phyloP scores from a whole-genome alignment of 2,329 filamentous ascomycete genomes.

The Pseudogymnoascus sp. region DNA sequence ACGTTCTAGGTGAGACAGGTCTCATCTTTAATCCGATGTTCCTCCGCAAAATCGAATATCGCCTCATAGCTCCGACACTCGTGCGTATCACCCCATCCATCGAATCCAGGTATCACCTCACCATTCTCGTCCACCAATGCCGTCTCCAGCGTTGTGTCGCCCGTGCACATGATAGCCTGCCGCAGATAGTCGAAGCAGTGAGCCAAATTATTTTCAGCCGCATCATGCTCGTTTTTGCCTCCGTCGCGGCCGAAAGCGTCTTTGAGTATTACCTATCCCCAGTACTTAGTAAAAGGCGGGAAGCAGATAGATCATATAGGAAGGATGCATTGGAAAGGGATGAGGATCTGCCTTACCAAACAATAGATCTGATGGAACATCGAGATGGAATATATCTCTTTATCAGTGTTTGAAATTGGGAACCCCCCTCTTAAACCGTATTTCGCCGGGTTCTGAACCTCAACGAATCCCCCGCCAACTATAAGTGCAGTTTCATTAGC shows the following conservation, averaged over 20 bases:
- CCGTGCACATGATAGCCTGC: constrained; percentile 16
- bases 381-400: background rate
- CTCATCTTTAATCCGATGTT: background rate
- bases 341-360: background rate
- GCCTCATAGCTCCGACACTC: background rate
- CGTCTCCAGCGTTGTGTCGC: constrained; percentile 28
- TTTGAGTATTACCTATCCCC: background rate
- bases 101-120: background rate
- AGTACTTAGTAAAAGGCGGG: background rate
- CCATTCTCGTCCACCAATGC: constrained; percentile 15
- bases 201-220: constrained; percentile 10
- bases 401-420: background rate
- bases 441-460: background rate
- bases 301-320: background rate
- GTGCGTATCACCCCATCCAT: background rate
- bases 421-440: background rate
- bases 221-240: background rate
- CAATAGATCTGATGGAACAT: background rate
- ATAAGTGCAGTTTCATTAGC: background rate
- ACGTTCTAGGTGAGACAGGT: background rate
- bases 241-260: background rate
- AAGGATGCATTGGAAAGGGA: background rate
- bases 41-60: background rate
- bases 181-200: constrained; percentile 18
- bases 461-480: background rate